Conservation (phyloP, 2,329 filamentous ascomycete genomes). For the Botrytis hyacinthi region DNA sequence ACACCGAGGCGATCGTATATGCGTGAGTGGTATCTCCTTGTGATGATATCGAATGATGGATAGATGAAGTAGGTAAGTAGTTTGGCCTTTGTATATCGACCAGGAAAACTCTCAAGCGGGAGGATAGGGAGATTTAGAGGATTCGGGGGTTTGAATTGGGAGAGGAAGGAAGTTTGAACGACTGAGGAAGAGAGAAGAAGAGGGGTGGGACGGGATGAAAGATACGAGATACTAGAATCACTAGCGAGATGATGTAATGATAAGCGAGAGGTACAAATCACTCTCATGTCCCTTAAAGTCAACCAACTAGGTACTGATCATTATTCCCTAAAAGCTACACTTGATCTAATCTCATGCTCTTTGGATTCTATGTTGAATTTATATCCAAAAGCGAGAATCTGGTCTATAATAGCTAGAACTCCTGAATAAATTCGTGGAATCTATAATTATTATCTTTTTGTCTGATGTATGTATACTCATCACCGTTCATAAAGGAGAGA, state of each 20-base stretch:
- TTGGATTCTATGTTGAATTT: too few relatives aligned
- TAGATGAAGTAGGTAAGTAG: background rate
- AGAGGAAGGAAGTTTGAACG: background rate
- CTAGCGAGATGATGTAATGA: background rate
- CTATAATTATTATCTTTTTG: too few relatives aligned
- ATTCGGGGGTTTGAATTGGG: background rate
- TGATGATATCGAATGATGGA: background rate
- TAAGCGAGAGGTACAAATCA: background rate
- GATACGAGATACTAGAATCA: background rate
- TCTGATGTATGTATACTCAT: too few relatives aligned
- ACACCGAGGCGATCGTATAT: background rate
- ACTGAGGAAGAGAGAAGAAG: background rate
- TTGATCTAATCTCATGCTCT: too few relatives aligned
- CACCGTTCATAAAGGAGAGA: too few relatives aligned
- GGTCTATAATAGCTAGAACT: too few relatives aligned
- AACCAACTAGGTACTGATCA: too few relatives aligned
- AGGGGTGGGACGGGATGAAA: background rate
- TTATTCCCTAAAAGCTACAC: too few relatives aligned
- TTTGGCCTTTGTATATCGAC: background rate
- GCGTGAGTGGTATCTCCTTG: background rate
- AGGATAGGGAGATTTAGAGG: background rate
- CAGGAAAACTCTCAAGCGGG: background rate
- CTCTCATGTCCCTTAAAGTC: too few relatives aligned
- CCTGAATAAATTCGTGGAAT: too few relatives aligned
- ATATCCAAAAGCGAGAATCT: too few relatives aligned